Evolutionary conservation across 2,329 filamentous ascomycete species (phyloP).

Genomic region (Helotiales sp.): DNA sequence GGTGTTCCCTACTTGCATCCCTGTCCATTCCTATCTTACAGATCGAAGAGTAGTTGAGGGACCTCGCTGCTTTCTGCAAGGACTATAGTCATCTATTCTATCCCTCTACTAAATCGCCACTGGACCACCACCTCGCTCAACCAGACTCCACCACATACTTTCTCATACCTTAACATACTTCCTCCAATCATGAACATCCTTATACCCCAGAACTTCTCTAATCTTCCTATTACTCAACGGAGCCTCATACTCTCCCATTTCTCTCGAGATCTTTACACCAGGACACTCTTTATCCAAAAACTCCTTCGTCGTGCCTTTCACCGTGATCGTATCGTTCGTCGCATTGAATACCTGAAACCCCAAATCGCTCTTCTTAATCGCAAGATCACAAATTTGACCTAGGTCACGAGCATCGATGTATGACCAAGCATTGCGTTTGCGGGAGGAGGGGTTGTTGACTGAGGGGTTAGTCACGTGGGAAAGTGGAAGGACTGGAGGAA

Average conservation of each 20-base stretch:
- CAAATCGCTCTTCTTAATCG: constrained; percentile 52
- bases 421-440: constrained; percentile 60
- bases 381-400: constrained; percentile 59
- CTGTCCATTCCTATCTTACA: too few species aligned
- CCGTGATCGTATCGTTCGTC: constrained; percentile 62
- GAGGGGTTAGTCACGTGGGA: too few species aligned
- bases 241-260: constrained; percentile 59
- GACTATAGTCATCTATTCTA: too few species aligned
- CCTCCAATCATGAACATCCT: constrained; percentile 57
- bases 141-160: too few species aligned
- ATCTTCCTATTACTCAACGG: constrained; percentile 63
- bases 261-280: constrained; percentile 49
- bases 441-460: constrained; percentile 48
- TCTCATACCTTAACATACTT: constrained; percentile 19
- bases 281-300: constrained; percentile 53
- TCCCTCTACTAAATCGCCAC: too few species aligned
- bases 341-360: constrained; percentile 67
- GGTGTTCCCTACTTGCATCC: too few species aligned
- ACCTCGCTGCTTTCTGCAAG: too few species aligned
- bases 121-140: too few species aligned
- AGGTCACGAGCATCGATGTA: constrained; percentile 64
- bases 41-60: too few species aligned
- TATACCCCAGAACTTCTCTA: constrained; percentile 56
- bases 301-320: constrained; percentile 47
- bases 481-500: too few species aligned